Percentiles rank a stretch among this genome's conserved stretches.
Evolutionary conservation across 2,329 filamentous ascomycete genomes (phyloP).

Genomic region (Diplodia sapinea): DNA sequence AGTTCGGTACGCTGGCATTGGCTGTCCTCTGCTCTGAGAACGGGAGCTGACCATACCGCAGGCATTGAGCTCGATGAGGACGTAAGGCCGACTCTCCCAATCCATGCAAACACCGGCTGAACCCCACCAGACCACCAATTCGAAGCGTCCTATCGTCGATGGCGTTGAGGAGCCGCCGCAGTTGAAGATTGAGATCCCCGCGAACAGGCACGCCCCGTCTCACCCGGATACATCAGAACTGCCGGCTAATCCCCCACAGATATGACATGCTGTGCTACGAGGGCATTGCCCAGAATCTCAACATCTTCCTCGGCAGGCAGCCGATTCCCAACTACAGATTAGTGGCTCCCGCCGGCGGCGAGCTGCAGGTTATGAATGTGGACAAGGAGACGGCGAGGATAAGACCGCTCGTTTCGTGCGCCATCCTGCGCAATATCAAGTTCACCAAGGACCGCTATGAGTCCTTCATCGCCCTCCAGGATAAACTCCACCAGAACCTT

Average conservation of each 20-base stretch:
- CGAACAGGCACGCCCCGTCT: conserved; percentile 73
- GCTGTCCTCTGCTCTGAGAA: conserved; percentile 6
- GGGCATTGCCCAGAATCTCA: conserved; percentile 92
- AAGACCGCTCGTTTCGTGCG: conserved; percentile 85
- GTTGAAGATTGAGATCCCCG: conserved; percentile 97
- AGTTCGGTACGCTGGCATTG: conserved; percentile 69
- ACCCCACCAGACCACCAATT: conserved; percentile 66
- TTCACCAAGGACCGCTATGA: conserved; percentile 32
- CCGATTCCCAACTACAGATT: conserved; percentile 80
- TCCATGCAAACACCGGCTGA: conserved; percentile 20
- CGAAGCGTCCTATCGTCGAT: conserved; percentile 74
- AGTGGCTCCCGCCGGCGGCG: conserved; percentile 71
- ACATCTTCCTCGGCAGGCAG: conserved; percentile 84
- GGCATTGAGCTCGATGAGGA: conserved; percentile 96
- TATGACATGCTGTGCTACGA: conserved; percentile 97
- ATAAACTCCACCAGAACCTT: conserved; percentile 96
- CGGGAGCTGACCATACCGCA: conserved; percentile 37
- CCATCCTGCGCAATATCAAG: conserved; percentile 64
- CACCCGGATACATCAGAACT: background rate
- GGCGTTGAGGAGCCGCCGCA: conserved; percentile 86
- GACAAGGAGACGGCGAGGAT: conserved; percentile 76
- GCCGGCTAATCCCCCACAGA: conserved; percentile 43
- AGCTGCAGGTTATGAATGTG: conserved; percentile 82
- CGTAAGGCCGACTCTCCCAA: conserved; percentile 45
- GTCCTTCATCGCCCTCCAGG: conserved; percentile 66